phyloP scores from a whole-genome alignment of 805 yeast species.

The Zygoascus bituminiphila region DNA sequence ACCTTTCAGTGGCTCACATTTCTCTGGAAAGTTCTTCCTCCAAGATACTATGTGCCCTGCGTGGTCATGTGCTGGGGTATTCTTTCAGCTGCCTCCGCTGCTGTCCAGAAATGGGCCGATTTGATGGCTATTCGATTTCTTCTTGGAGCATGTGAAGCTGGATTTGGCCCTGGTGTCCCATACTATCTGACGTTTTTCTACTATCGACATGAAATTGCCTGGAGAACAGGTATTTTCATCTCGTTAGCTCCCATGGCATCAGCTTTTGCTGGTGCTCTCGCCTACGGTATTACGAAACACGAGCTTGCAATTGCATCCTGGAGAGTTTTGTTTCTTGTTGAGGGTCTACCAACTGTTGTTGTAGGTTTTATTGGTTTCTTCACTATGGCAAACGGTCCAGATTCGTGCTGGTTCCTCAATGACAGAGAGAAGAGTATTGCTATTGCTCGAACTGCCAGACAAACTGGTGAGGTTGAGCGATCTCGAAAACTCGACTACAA shows the following conservation, averaged over 20 bases:
- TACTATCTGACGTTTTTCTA: conserved; percentile 28
- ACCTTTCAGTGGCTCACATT: conserved; percentile 41
- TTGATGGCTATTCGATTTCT: conserved; percentile 40
- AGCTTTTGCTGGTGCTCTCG: conserved; percentile 49
- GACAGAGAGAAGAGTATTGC: conserved; percentile 29
- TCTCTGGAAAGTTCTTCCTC: conserved; percentile 38
- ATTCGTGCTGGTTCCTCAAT: conserved; percentile 41
- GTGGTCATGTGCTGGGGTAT: conserved; percentile 47
- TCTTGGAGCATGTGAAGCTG: conserved; percentile 32
- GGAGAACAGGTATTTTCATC: conserved; percentile 24
- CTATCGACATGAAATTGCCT: conserved; percentile 24
- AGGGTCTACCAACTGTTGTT: conserved; percentile 38
- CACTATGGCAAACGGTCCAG: conserved; percentile 31
- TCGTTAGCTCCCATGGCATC: conserved; percentile 38
- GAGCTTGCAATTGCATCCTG: conserved; percentile 32
- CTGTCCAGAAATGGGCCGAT: conserved; percentile 36
- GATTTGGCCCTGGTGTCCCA: conserved; percentile 28
- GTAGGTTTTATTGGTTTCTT: conserved; percentile 29
- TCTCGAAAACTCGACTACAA: conserved; percentile 5
- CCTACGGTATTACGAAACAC: conserved; percentile 29
- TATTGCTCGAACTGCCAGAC: conserved; percentile 11
- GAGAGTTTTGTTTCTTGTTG: conserved; percentile 41
- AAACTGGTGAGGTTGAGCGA: conserved; percentile 10
- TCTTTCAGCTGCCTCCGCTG: conserved; percentile 41
- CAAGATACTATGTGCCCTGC: conserved; percentile 37